Base-by-base conservation (phyloP, 2,329 filamentous ascomycete genomes). In the Apiospora aurea region DNA sequence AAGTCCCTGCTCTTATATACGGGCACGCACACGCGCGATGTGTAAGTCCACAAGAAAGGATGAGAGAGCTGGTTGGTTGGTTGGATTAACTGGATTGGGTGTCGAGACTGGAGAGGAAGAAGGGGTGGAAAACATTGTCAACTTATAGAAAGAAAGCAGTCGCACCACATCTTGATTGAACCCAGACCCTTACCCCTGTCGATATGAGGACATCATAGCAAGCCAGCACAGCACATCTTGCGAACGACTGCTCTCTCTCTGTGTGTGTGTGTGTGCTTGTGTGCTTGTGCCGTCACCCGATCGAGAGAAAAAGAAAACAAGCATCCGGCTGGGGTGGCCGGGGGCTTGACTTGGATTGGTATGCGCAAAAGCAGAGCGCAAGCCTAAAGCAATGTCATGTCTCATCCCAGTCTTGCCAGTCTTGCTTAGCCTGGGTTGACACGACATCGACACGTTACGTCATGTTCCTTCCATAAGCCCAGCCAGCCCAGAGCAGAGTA, bases 361-460 rank as follows among this genome's bases (percentile, higher is more conserved):
- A 43, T 43, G 26, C 26, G 51, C 51, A 57, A 16, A 16, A 11
- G 16, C 49, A 24, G 49, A 53, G 29, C 29, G 53, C 53, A 38
- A 61, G 53, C 53, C 53, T 29, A 21, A 14, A 61, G 53, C 51
- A 64, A 64, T 51, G n/a, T 38, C 13, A 38, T 64, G 53, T 61
- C 53, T 61, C 29, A 38, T 61, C n/a, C 51, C 51, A 16, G 51
- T 57, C 51, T 57, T 57, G 51, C 51, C 51, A 16, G 51, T 57
- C 51, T 57, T 57, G 51, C 26, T 29, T 61, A 61, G 53, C 29
- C 21, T 61, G 53, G 26, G 7, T 38, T 41, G 57, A 64, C 57
- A 64, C 57, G 57, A 64, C 57, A 41, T 41, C 8, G 57, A 41
- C 34, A 64, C 57, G 34, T 41, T 64, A 64, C 57, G 57, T 64